phyloP scores from a whole-genome alignment of 2,329 filamentous ascomycete species.

The Alternaria viburni region DNA sequence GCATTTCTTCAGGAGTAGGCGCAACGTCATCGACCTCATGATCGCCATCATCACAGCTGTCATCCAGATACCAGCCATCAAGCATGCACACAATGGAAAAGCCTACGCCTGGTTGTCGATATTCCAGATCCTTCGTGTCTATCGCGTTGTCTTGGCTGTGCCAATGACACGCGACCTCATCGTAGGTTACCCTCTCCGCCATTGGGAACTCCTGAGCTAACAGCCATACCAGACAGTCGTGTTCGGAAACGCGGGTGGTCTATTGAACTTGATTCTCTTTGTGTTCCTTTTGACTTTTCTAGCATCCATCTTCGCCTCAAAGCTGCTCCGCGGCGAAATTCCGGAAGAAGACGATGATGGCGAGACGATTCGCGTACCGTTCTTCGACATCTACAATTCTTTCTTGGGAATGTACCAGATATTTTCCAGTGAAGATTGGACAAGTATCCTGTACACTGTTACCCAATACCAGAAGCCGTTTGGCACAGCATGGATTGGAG shows the following conservation, averaged over 20 bases:
- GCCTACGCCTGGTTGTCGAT: conserved; percentile 86
- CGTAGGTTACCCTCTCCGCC: conserved; percentile 46
- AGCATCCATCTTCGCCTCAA: conserved; percentile 88
- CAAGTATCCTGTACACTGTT: conserved; percentile 80
- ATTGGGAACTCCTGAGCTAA: conserved; percentile 22
- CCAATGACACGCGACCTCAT: conserved; percentile 88
- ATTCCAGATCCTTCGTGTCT: conserved; percentile 91
- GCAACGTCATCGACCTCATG: conserved; percentile 80
- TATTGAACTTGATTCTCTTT: conserved; percentile 93
- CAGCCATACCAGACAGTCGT: conserved; percentile 65
- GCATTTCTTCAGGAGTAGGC: conserved; percentile 73
- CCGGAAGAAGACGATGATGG: conserved; percentile 67
- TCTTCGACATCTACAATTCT: conserved; percentile 90
- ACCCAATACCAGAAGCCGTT: conserved; percentile 70
- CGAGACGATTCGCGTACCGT: conserved; percentile 72
- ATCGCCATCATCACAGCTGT: conserved; percentile 82
- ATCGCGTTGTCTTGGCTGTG: conserved; percentile 88
- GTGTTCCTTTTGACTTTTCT: conserved; percentile 96
- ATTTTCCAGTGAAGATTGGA: conserved; percentile 96
- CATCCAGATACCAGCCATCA: conserved; percentile 85
- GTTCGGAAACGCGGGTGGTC: conserved; percentile 88
- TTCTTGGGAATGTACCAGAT: conserved; percentile 99
- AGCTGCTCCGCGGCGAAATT: conserved; percentile 89
- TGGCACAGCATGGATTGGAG: conserved; percentile 89
- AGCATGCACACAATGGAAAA: conserved; percentile 63